Conservation (phyloP, 306 rosid genomes). For the Medicago truncatula region DNA sequence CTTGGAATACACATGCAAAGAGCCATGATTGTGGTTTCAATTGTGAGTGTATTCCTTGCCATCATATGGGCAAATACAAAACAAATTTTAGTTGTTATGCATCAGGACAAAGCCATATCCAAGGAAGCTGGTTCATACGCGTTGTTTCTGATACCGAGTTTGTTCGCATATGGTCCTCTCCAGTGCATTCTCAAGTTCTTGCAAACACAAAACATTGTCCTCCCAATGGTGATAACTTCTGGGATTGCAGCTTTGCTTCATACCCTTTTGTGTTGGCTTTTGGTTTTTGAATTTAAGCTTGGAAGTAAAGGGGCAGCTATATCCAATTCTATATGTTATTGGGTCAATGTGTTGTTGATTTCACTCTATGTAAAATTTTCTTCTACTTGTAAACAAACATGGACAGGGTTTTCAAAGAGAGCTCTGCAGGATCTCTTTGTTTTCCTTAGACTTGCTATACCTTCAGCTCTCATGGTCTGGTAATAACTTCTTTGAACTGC, state of each 20-base stretch:
- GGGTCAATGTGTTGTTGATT: constrained; percentile 60
- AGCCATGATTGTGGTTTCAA: constrained; percentile 55
- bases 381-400: constrained; percentile 59
- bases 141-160: constrained; percentile 59
- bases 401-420: constrained; percentile 65
- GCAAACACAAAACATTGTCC: constrained; percentile 67
- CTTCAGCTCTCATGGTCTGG: constrained; percentile 78
- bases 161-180: constrained; percentile 67
- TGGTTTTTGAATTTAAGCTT: constrained; percentile 59
- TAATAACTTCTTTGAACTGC: constrained; percentile 27
- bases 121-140: constrained; percentile 71
- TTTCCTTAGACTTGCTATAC: constrained; percentile 69
- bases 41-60: constrained; percentile 49
- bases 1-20: constrained; percentile 71
- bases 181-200: constrained; percentile 66
- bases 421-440: constrained; percentile 46
- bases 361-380: constrained; percentile 57
- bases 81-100: constrained; percentile 34
- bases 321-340: constrained; percentile 60
- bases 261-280: constrained; percentile 58
- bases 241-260: constrained; percentile 56
- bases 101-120: constrained; percentile 43
- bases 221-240: constrained; percentile 65
- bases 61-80: constrained; percentile 62
- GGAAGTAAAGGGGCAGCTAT: constrained; percentile 70